A percentile compares a stretch with the other conserved stretches of the same genome.
phyloP scores from a whole-genome alignment of 441 rosid genomes.

The Brassica hybrid region DNA sequence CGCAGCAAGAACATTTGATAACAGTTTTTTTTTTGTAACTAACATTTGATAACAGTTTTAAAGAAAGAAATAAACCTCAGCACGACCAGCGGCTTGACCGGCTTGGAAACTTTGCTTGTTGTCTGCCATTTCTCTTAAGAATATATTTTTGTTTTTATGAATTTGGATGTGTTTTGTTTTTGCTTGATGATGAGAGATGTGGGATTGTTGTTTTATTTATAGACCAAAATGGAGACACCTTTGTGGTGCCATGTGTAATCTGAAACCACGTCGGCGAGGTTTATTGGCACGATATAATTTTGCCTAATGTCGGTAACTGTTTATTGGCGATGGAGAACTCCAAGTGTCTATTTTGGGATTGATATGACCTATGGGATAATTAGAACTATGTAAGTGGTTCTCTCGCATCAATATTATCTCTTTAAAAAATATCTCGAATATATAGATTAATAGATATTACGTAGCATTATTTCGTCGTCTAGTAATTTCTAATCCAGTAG shows the following conservation, averaged over 20 bases:
- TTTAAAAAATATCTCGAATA: slow-evolving; percentile 6
- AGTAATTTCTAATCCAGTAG: background rate
- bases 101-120: slow-evolving; percentile 44
- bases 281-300: slow-evolving; percentile 13
- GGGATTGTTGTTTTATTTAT: slow-evolving; percentile 19
- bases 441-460: background rate
- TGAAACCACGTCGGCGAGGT: slow-evolving; percentile 21
- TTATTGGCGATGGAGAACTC: background rate
- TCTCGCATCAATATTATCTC: background rate
- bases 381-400: slow-evolving; percentile 17
- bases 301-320: slow-evolving; percentile 41
- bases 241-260: slow-evolving; percentile 16
- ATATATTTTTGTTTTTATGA: background rate
- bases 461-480: background rate
- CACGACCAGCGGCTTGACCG: slow-evolving; percentile 39
- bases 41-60: background rate
- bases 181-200: background rate
- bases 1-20: background rate
- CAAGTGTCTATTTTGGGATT: slow-evolving; percentile 3
- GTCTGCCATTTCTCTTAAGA: slow-evolving; percentile 36
- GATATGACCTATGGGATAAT: background rate
- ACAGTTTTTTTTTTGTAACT: no score
- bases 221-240: slow-evolving; percentile 7
- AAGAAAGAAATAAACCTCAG: slow-evolving; percentile 39
- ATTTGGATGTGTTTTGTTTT: background rate